Conservation (phyloP, 768 basidiomycete genomes). For the Kondoa malvinella region DNA sequence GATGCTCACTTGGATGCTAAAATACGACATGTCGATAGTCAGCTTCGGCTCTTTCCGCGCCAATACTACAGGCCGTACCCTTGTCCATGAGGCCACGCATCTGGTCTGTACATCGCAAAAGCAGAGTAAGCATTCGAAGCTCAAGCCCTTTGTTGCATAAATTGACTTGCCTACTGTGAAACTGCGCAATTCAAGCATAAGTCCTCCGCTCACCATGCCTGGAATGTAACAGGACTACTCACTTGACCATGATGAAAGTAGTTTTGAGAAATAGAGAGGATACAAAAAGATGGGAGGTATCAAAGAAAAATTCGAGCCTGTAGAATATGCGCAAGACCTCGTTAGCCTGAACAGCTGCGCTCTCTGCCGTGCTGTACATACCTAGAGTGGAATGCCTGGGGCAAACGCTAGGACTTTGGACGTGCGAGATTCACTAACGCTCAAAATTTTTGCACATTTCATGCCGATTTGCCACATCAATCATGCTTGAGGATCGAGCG, state of each 20-base stretch:
- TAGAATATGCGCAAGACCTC: too few species aligned
- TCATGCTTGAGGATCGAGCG: too few species aligned
- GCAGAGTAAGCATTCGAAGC: not conserved
- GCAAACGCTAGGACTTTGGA: too few species aligned
- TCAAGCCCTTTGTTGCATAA: not conserved
- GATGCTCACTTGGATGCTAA: constrained; percentile 23
- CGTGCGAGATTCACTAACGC: too few species aligned
- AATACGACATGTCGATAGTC: not conserved
- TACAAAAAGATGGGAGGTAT: not conserved
- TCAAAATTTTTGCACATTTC: too few species aligned
- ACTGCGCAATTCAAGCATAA: not conserved
- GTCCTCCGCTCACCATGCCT: not conserved
- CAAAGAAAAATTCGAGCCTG: too few species aligned
- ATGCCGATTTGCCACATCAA: too few species aligned
- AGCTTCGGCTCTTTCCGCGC: not conserved
- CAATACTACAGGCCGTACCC: not conserved
- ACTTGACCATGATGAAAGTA: not conserved
- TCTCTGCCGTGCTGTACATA: too few species aligned
- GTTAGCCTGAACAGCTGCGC: too few species aligned
- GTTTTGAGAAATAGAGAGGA: not conserved
- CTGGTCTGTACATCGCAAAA: constrained; percentile 26
- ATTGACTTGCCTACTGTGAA: constrained; percentile 9
- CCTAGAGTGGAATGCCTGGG: too few species aligned
- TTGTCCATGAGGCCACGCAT: constrained; percentile 32
- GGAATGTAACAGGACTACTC: not conserved